A percentile compares a stretch with the other conserved stretches of the same genome.
Conservation (phyloP, 495 filamentous ascomycete species). For the Podospora sp. region DNA sequence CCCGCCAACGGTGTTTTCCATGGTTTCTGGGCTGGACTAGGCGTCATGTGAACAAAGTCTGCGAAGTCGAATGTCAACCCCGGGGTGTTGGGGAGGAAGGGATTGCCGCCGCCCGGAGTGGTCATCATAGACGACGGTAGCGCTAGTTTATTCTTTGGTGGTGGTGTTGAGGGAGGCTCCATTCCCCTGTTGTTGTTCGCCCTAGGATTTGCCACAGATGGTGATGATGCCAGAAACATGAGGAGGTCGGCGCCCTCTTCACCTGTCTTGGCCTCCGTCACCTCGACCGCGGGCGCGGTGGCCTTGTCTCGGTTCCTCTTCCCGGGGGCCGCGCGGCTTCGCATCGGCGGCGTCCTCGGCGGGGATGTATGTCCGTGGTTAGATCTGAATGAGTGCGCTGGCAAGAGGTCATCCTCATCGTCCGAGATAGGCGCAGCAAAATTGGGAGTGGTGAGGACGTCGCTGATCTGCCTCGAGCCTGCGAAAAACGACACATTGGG, state of each 20-base stretch:
- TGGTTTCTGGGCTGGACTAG: slow-evolving; percentile 85
- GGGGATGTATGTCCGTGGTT: slow-evolving; percentile 67
- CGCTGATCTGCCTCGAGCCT: slow-evolving; percentile 57
- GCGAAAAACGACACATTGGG: slow-evolving; percentile 72
- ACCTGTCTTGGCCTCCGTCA: slow-evolving; percentile 51
- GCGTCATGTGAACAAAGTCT: slow-evolving; percentile 96
- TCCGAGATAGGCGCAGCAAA: slow-evolving; percentile 65
- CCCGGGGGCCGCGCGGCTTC: slow-evolving; percentile 52
- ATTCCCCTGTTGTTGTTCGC: slow-evolving; percentile 41
- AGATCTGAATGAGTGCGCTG: slow-evolving; percentile 70
- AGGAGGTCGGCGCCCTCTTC: slow-evolving; percentile 90
- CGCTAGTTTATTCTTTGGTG: slow-evolving; percentile 69
- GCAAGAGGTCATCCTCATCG: slow-evolving; percentile 78
- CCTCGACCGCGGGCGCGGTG: slow-evolving; percentile 10
- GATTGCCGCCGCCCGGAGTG: slow-evolving; percentile 70
- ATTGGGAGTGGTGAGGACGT: slow-evolving; percentile 62
- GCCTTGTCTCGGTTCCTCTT: slow-evolving; percentile 28
- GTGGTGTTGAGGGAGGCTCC: slow-evolving; percentile 86
- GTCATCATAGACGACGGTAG: slow-evolving; percentile 87
- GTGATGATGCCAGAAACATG: slow-evolving; percentile 89
- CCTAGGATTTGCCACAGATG: slow-evolving; percentile 69
- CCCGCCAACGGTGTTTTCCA: slow-evolving; percentile 68
- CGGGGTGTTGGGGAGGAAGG: slow-evolving; percentile 61
- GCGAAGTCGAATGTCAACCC: slow-evolving; percentile 84
- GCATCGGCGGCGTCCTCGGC: slow-evolving; percentile 78